phyloP scores from a whole-genome alignment of 495 filamentous ascomycete genomes.

The Lasiosphaeria miniovina region DNA sequence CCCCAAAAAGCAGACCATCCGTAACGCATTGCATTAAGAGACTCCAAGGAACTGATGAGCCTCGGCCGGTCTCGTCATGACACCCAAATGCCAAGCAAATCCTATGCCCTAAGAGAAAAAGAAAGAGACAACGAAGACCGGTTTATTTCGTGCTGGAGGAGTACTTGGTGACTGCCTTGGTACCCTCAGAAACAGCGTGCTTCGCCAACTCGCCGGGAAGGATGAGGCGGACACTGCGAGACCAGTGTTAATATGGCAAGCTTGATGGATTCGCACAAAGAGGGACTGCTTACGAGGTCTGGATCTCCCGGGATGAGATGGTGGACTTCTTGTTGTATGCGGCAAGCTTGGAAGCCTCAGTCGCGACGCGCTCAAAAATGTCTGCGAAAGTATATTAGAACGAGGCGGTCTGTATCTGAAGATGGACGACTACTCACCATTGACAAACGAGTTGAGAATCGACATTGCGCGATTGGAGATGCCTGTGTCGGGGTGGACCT shows the following conservation, averaged over 20 bases:
- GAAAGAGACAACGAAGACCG: slow-evolving; percentile 42
- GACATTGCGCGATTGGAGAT: slow-evolving; percentile 99
- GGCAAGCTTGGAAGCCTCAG: slow-evolving; percentile 97
- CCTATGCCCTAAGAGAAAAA: slow-evolving; percentile 48
- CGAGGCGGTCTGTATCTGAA: slow-evolving; percentile 11
- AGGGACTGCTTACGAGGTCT: slow-evolving; percentile 71
- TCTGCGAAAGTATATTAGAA: slow-evolving; percentile 50
- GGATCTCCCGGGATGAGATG: slow-evolving; percentile 98
- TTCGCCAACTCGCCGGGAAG: slow-evolving; percentile 98
- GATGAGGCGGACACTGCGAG: slow-evolving; percentile 77
- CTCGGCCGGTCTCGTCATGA: slow-evolving; percentile 61
- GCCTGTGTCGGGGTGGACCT: slow-evolving; percentile 99
- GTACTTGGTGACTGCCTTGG: slow-evolving; percentile 99
- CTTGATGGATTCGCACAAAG: background rate
- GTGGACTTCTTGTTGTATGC: slow-evolving; percentile 99
- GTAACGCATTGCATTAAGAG: slow-evolving; percentile 79
- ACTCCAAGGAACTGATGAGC: slow-evolving; percentile 61
- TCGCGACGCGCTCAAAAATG: slow-evolving; percentile 99
- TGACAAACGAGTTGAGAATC: slow-evolving; percentile 99
- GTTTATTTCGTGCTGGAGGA: slow-evolving; percentile 98
- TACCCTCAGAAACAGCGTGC: slow-evolving; percentile 98
- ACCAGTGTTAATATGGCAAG: slow-evolving; percentile 5
- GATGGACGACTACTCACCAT: slow-evolving; percentile 62
- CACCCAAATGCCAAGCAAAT: slow-evolving; percentile 55
- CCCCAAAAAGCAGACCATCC: slow-evolving; percentile 79